Conservation (phyloP, 306 rosid genomes). For the Abrus precatorius region DNA sequence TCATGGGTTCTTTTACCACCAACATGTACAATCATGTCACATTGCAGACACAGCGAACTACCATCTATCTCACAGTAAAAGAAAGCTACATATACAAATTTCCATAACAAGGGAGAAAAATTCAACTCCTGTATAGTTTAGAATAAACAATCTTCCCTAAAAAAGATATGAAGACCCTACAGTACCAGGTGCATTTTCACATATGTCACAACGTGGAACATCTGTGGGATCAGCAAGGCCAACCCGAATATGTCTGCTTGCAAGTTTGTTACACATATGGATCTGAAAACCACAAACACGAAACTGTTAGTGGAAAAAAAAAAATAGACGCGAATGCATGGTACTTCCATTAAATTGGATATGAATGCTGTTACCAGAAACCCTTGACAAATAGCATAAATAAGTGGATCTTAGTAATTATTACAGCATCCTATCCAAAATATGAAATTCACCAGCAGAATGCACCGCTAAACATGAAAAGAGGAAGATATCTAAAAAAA, state of each 20-base stretch:
- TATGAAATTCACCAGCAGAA: conserved; percentile 3
- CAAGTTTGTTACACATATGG: conserved; percentile 81
- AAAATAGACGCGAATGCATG: neutral
- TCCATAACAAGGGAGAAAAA: conserved; percentile 6
- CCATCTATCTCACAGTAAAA: conserved; percentile 85
- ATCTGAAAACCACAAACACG: conserved; percentile 55
- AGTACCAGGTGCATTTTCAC: conserved; percentile 81
- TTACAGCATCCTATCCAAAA: neutral
- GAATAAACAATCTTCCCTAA: conserved; percentile 25
- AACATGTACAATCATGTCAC: conserved; percentile 80
- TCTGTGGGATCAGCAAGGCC: conserved; percentile 74
- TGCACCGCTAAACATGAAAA: neutral
- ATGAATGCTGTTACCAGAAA: neutral
- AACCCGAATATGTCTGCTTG: conserved; percentile 78
- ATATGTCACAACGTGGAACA: conserved; percentile 77
- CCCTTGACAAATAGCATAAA: conserved; percentile 15
- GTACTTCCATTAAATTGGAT: conserved; percentile 11
- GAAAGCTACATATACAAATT: conserved; percentile 66
- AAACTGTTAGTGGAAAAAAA: conserved; percentile 17
- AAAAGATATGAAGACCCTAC: conserved; percentile 1
- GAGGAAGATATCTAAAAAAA: neutral
- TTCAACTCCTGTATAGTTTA: conserved; percentile 30
- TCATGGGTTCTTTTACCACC: conserved; percentile 81
- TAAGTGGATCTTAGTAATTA: conserved; percentile 19
- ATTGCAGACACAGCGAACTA: conserved; percentile 81